phyloP scores from a whole-genome alignment of 2,329 filamentous ascomycete species.

The Botrytis porri region DNA sequence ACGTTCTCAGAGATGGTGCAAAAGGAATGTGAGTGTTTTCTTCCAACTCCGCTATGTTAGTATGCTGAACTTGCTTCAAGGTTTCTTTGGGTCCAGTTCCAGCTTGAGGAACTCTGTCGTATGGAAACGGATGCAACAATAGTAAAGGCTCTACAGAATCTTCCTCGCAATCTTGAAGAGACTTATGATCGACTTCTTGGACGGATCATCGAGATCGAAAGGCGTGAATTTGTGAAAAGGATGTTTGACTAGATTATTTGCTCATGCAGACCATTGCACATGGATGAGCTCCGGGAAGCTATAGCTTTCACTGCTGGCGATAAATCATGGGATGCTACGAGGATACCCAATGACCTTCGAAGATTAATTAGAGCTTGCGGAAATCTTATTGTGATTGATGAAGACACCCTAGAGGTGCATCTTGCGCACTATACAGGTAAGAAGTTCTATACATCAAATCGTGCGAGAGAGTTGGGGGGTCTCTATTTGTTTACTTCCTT shows the following conservation, averaged over 20 bases:
- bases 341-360: conserved; percentile 11
- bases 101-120: not conserved
- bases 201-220: conserved; percentile 15
- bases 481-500: not conserved
- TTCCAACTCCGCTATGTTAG: fast-evolving
- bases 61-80: not conserved
- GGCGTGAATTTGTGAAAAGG: conserved; percentile 14
- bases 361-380: conserved; percentile 3
- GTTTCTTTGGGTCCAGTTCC: not conserved
- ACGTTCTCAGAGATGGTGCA: not conserved
- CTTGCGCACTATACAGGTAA: conserved; percentile 3
- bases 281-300: conserved; percentile 23
- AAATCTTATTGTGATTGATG: not conserved
- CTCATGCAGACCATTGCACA: conserved; percentile 14
- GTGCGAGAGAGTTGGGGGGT: not conserved
- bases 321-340: not conserved
- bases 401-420: not conserved
- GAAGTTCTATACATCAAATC: not conserved
- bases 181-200: conserved; percentile 25
- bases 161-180: conserved; percentile 21
- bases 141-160: conserved; percentile 14
- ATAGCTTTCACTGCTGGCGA: not conserved
- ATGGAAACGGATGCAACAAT: conserved; percentile 23
- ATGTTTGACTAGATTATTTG: conserved; percentile 26
- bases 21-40: not conserved